A percentile compares a stretch with the other conserved stretches of the same genome.
phyloP scores from a whole-genome alignment of 345 rosid species.

The Excoecaria cochinchinensis region DNA sequence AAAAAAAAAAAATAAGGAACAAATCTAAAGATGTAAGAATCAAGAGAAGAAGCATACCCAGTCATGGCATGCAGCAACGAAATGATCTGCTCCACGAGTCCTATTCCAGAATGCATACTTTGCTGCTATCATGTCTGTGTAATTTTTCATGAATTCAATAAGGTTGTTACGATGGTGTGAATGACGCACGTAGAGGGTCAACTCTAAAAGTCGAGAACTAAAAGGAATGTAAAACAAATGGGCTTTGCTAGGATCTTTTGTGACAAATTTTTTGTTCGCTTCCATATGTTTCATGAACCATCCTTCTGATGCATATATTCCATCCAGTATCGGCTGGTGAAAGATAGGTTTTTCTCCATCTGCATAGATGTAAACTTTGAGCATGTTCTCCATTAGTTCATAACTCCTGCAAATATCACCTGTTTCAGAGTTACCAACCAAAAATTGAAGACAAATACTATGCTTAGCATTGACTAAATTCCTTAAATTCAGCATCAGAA shows the following conservation, averaged over 20 bases:
- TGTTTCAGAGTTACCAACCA: slow-evolving; percentile 6
- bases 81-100: slow-evolving; percentile 87
- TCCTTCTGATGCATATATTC: slow-evolving; percentile 94
- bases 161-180: slow-evolving; percentile 73
- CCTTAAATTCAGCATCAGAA: background rate
- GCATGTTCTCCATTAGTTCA: slow-evolving; percentile 77
- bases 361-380: slow-evolving; percentile 70
- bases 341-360: slow-evolving; percentile 80
- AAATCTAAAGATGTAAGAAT: background rate
- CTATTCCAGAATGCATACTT: slow-evolving; percentile 77
- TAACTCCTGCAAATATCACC: slow-evolving; percentile 64
- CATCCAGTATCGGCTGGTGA: slow-evolving; percentile 66
- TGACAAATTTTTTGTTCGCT: slow-evolving; percentile 55
- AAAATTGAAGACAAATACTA: slow-evolving; percentile 4
- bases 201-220: slow-evolving; percentile 76
- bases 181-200: slow-evolving; percentile 63
- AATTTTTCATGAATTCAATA: slow-evolving; percentile 52
- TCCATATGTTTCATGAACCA: slow-evolving; percentile 90
- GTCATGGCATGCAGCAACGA: slow-evolving; percentile 89
- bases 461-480: background rate
- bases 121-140: slow-evolving; percentile 52
- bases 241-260: slow-evolving; percentile 57
- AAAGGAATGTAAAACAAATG: slow-evolving; percentile 88
- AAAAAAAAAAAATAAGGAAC: background rate
- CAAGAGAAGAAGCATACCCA: slow-evolving; percentile 51